phyloP scores from a whole-genome alignment of 83 land plant species.

The Picea abies region DNA sequence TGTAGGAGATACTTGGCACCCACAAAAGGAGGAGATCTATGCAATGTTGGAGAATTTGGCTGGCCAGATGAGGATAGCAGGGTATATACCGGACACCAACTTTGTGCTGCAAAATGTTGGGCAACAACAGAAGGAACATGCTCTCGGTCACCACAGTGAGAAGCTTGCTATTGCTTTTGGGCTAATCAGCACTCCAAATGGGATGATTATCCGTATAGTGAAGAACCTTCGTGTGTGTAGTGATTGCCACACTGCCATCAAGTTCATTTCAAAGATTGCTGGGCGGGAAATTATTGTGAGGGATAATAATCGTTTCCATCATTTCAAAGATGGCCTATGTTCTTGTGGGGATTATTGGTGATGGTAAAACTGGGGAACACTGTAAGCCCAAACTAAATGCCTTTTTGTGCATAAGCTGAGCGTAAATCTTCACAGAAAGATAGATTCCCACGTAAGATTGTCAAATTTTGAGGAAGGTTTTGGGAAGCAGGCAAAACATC shows the following conservation, averaged over 20 bases:
- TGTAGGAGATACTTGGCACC: background rate
- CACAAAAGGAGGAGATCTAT: background rate
- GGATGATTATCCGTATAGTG: background rate
- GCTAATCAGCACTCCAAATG: background rate
- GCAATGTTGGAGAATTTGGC: background rate
- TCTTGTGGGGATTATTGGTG: constrained; percentile 10
- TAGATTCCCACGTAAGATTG: no score
- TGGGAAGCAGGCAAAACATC: no score
- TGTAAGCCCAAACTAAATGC: no score
- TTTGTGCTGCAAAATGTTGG: background rate
- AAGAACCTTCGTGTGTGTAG: no score
- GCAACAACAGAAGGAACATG: background rate
- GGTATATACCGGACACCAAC: background rate
- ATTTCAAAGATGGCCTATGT: constrained; percentile 4
- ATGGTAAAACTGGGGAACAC: background rate
- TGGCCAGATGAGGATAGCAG: background rate
- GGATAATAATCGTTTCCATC: background rate
- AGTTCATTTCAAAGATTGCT: background rate
- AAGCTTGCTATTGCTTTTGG: constrained; percentile 5
- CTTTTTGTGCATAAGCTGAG: no score
- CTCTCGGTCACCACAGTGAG: background rate
- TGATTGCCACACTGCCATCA: background rate
- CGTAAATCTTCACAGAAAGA: no score
- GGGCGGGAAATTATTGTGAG: background rate
- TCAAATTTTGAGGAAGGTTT: no score